Evolutionary conservation across 345 rosid species (phyloP).

Genomic region (Adansonia digitata): DNA sequence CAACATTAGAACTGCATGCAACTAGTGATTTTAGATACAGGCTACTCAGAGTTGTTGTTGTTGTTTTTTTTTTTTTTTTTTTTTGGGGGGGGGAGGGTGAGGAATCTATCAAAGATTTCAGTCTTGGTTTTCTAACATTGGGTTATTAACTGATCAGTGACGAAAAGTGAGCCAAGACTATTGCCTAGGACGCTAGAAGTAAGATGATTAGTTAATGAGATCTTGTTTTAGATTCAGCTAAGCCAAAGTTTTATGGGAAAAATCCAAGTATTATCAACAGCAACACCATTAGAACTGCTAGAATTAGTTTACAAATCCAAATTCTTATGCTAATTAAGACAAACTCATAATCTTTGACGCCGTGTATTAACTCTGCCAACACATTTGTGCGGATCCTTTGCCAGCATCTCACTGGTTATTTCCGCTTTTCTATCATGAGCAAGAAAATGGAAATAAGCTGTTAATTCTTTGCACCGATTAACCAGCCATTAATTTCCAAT

Average conservation of each 20-base stretch:
- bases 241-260: background rate
- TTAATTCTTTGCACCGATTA: background rate
- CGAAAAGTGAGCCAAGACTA: no score
- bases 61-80: no score
- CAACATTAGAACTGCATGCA: background rate
- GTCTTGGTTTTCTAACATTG: background rate
- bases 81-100: no score
- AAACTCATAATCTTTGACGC: background rate
- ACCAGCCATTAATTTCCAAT: background rate
- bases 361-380: background rate
- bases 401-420: background rate
- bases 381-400: background rate
- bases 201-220: background rate
- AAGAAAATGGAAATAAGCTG: background rate
- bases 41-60: background rate
- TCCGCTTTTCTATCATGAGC: background rate
- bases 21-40: background rate
- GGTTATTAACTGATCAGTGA: background rate
- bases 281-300: background rate
- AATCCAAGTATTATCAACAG: background rate
- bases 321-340: background rate
- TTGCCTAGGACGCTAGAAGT: background rate
- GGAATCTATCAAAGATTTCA: background rate
- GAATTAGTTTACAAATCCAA: background rate
- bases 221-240: background rate